phyloP scores from a whole-genome alignment of 139 green algal genomes.

The Axilococcus clingmanii region DNA sequence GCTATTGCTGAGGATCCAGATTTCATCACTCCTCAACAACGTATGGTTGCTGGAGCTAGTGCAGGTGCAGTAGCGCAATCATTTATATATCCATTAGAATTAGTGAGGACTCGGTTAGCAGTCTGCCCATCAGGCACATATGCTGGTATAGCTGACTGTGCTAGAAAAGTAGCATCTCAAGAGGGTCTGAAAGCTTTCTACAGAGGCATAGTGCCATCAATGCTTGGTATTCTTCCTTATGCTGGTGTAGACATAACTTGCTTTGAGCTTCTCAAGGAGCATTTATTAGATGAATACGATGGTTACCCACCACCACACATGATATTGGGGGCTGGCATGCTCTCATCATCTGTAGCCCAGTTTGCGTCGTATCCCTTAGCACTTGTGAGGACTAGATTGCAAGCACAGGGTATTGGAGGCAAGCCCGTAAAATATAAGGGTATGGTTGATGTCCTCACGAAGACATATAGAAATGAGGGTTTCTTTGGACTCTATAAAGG shows the following conservation, averaged over 20 bases:
- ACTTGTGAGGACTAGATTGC: constrained; percentile 68
- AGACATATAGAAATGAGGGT: constrained; percentile 60
- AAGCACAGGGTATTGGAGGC: constrained; percentile 56
- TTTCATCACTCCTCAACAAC: constrained; percentile 47
- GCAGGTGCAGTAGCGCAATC: constrained; percentile 58
- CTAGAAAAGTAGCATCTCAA: constrained; percentile 34
- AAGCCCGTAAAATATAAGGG: constrained; percentile 57
- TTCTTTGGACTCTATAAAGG: constrained; percentile 71
- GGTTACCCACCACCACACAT: constrained; percentile 51
- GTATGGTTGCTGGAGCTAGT: constrained; percentile 54
- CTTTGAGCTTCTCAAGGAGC: constrained; percentile 79
- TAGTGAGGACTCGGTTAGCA: constrained; percentile 72
- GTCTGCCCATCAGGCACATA: constrained; percentile 59
- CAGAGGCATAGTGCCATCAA: constrained; percentile 61
- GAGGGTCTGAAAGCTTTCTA: constrained; percentile 73
- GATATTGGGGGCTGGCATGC: constrained; percentile 69
- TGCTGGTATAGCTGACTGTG: constrained; percentile 46
- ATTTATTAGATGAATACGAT: constrained; percentile 61
- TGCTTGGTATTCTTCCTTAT: constrained; percentile 82
- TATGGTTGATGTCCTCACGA: constrained; percentile 67
- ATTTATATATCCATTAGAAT: constrained; percentile 81
- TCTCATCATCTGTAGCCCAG: constrained; percentile 68
- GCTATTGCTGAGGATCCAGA: constrained; percentile 42
- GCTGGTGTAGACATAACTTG: constrained; percentile 78
- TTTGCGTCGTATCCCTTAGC: constrained; percentile 77